Conservation (phyloP, 257 asterid genomes). For the Nicotiana tabacum region DNA sequence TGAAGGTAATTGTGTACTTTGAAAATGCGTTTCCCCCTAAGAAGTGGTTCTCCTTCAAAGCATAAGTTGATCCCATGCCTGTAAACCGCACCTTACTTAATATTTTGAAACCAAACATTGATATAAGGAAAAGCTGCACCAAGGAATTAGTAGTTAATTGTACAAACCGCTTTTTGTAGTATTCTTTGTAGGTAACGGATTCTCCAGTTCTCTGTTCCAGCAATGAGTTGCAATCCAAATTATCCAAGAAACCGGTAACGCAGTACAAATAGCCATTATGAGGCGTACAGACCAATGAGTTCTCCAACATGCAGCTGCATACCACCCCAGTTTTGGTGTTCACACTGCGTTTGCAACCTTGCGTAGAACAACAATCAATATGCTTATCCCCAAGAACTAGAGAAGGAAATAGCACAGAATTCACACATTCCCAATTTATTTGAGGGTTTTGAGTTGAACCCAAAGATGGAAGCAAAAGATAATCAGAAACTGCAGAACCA, state of each 20-base stretch:
- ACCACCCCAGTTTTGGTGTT: constrained; percentile 45
- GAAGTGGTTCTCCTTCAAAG: constrained; percentile 40
- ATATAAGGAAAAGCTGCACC: not conserved
- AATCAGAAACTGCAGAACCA: constrained; percentile 30
- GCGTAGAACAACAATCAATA: constrained; percentile 7
- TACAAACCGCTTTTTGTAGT: constrained; percentile 42
- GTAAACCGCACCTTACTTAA: constrained; percentile 5
- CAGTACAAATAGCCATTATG: constrained; percentile 52
- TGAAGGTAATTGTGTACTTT: constrained; percentile 51
- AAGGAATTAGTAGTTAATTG: not conserved
- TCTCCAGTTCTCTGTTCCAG: constrained; percentile 35
- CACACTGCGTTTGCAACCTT: constrained; percentile 19
- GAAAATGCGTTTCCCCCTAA: constrained; percentile 38
- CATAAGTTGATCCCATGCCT: constrained; percentile 54
- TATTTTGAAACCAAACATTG: not conserved
- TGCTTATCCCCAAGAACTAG: constrained; percentile 15
- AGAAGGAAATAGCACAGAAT: constrained; percentile 22
- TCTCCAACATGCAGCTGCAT: constrained; percentile 53
- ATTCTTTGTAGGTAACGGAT: constrained; percentile 38
- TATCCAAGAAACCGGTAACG: constrained; percentile 34
- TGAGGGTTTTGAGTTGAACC: constrained; percentile 7
- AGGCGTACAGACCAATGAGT: constrained; percentile 64
- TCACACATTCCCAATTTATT: constrained; percentile 52
- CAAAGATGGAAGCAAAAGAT: constrained; percentile 61
- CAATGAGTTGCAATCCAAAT: constrained; percentile 36